Evolutionary conservation across 371 early-diverging fungal species (phyloP).

Genomic region (Nematocida major): DNA sequence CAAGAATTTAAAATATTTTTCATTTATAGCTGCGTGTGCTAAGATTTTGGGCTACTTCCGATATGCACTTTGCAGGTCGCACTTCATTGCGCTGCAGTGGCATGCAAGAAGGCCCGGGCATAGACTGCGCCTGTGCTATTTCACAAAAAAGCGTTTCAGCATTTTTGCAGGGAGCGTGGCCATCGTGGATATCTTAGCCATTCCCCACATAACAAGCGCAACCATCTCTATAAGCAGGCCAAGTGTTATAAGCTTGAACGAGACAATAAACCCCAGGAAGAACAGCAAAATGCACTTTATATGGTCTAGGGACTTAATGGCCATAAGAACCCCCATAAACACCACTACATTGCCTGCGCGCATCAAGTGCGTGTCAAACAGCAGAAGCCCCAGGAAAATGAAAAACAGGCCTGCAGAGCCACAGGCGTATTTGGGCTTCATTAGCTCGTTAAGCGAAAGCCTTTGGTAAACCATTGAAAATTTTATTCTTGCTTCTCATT

Average conservation of each 20-base stretch:
- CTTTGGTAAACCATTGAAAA: background rate
- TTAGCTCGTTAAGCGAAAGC: background rate
- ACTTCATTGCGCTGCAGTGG: no score
- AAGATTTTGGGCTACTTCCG: no score
- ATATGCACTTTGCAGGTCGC: no score
- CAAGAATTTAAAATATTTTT: conserved; percentile 39
- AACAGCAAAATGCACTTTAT: background rate
- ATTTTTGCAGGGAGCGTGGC: background rate
- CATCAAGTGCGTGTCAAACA: conserved; percentile 22
- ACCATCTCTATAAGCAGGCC: conserved; percentile 16
- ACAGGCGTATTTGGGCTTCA: conserved; percentile 19
- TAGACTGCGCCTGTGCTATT: no score
- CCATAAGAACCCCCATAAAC: background rate
- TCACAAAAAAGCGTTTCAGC: background rate
- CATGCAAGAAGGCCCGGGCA: no score
- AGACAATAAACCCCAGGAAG: conserved; percentile 7
- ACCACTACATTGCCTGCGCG: conserved; percentile 12
- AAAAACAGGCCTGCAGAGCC: conserved; percentile 21
- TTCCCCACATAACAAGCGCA: background rate
- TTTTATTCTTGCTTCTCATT: no score
- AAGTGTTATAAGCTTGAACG: background rate
- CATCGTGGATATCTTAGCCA: background rate
- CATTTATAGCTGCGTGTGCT: background rate
- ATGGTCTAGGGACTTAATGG: background rate
- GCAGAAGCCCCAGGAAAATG: conserved; percentile 27